Evolutionary conservation across 2,329 filamentous ascomycete genomes (phyloP).

Genomic region (Curvularia eragrostidis): DNA sequence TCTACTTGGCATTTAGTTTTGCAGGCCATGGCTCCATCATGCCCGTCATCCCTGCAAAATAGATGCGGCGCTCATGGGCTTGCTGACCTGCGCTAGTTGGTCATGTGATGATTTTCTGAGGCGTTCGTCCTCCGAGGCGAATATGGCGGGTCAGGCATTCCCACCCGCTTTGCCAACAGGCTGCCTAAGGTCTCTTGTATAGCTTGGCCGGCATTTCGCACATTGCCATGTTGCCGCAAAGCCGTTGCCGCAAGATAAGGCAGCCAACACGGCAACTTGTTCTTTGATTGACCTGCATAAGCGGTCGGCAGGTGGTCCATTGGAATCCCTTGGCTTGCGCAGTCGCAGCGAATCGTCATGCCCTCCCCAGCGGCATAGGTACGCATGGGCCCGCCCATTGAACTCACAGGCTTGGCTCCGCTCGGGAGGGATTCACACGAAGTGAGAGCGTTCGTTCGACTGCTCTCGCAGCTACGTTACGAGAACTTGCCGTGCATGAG

Average conservation of each 20-base stretch:
- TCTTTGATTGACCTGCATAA: slow-evolving; percentile 13
- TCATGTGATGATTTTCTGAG: not conserved
- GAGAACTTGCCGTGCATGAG: not conserved
- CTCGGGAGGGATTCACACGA: not conserved
- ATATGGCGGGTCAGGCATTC: not conserved
- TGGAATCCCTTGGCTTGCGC: slow-evolving; percentile 11
- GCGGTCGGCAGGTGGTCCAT: slow-evolving; percentile 1
- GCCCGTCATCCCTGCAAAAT: not conserved
- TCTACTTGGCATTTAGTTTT: not conserved
- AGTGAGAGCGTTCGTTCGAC: not conserved
- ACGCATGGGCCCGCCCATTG: not conserved
- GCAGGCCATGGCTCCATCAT: not conserved
- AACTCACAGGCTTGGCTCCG: slow-evolving; percentile 13
- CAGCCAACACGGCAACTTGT: not conserved
- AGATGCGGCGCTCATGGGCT: not conserved
- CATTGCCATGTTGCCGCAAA: not conserved
- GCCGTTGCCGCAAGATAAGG: not conserved
- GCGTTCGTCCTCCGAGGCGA: not conserved
- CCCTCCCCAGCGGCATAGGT: not conserved
- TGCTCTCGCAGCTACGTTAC: not conserved
- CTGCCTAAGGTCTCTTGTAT: not conserved
- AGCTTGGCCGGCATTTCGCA: not conserved
- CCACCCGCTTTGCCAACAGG: not conserved
- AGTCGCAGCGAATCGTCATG: slow-evolving; percentile 11
- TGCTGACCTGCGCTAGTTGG: not conserved